Base-by-base conservation (phyloP, 768 basidiomycete species). In the Saitozyma sp. region DNA sequence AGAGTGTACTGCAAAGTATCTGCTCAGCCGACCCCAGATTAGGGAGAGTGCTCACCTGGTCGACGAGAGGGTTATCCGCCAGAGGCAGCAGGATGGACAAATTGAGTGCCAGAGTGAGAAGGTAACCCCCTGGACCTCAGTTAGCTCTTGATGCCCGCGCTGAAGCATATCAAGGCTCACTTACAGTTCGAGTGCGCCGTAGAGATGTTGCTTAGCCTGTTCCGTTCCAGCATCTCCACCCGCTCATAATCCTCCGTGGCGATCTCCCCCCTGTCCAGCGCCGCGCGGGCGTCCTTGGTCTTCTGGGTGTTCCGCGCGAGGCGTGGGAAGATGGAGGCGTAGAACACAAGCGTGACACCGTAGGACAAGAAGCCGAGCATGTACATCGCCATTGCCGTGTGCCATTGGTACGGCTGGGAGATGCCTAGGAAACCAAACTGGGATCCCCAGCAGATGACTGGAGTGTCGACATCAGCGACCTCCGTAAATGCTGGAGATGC, bases 141-240 rank as follows among this genome's bases (percentile, higher is more conserved):
- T 29, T 5, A 29, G 29, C 29, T 29, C 5, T 5, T 29, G 29
- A 29, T 29, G 29, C 29, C 29, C 29, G 29, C 29, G 6, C n/a
- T 17, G 45, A 46, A 46, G 11, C 45, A 46, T 9, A 17, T 10
- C 40, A 1, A 20, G 63, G 50, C 10, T 20, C 4, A 67, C 83
- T 53, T 52, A 90, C 90, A 58, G 58, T 58, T 54, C 11, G 56
- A 63, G 50, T 63, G 62, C 9, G 58, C 62, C 49, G 88, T 91
- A 71, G 87, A 89, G 65, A 91, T 89, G 69, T 90, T 91, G 71
- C 90, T 89, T 61, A 92, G 88, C 64, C 87, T 81, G 64, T 90
- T 92, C 83, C 90, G 90, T 80, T 91, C 89, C 50, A 91, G 69
- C 40, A 87, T 88, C 69, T 91, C 89, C 70, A 89, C 89, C 16